These are phyloP conservation scores for Hanseniaspora hatyaiensis DNA, from an alignment of 805 yeast genomes.

Conservation along the genomic window DNA sequence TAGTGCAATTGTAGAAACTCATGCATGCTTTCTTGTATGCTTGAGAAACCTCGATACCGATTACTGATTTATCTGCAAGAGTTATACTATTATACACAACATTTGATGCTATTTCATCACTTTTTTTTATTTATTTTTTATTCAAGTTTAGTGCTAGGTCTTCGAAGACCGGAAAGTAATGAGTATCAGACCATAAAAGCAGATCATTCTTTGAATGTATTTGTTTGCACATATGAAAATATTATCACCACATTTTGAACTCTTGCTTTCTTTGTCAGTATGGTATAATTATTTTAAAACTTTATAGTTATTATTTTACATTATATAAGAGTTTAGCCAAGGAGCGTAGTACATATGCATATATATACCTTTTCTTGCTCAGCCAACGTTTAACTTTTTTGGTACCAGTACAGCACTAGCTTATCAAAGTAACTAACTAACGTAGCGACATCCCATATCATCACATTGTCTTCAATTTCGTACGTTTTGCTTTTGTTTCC, in stretches of 20 bases:
- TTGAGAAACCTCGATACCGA: constrained; percentile 16
- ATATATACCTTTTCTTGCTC: not conserved
- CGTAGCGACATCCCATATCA: constrained; percentile 15
- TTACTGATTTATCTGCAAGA: constrained; percentile 15
- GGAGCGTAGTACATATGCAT: not conserved
- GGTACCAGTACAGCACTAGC: constrained; percentile 3
- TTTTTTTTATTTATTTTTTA: not conserved
- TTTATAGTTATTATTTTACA: not conserved
- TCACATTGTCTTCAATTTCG: constrained; percentile 13
- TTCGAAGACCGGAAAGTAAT: too few species aligned
- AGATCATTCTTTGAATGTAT: too few species aligned
- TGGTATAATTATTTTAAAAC: not conserved
- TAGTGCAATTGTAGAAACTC: constrained; percentile 18
- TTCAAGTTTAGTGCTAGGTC: too few species aligned
- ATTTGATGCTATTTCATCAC: too few species aligned
- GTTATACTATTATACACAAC: too few species aligned
- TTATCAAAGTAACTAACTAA: constrained; percentile 8
- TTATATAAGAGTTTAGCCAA: not conserved
- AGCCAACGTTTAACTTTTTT: too few species aligned
- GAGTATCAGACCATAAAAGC: too few species aligned
- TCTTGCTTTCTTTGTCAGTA: too few species aligned
- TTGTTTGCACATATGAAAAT: too few species aligned
- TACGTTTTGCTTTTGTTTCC: too few species aligned
- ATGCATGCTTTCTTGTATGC: not conserved
- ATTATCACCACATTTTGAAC: too few species aligned